phyloP scores from a whole-genome alignment of 257 asterid genomes.

The Gentiana macrophylla region DNA sequence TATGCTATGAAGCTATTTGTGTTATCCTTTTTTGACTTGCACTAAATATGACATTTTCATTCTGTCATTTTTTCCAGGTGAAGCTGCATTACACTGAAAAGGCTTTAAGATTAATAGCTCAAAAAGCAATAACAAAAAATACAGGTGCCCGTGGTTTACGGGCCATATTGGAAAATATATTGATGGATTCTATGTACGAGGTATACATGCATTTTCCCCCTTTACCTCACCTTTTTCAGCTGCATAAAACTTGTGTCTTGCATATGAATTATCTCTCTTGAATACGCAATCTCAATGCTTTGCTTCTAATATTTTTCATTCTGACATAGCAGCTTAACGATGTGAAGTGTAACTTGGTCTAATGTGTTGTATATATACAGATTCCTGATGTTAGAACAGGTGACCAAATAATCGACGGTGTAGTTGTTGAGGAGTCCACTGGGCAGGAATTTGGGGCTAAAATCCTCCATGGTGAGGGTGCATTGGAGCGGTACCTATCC shows the following conservation, averaged over 20 bases:
- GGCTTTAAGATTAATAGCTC: constrained; percentile 84
- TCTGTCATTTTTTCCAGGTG: constrained; percentile 43
- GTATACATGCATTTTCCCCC: constrained; percentile 18
- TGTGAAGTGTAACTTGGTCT: background rate
- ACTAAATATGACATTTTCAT: background rate
- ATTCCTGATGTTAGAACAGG: constrained; percentile 91
- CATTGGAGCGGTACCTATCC: constrained; percentile 44
- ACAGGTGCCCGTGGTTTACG: constrained; percentile 97
- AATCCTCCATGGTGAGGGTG: constrained; percentile 80
- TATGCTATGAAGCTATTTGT: background rate
- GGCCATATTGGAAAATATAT: constrained; percentile 71
- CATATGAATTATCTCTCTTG: too few species aligned
- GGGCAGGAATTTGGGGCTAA: constrained; percentile 58
- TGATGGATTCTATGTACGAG: constrained; percentile 99
- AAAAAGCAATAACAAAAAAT: constrained; percentile 75
- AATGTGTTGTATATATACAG: constrained; percentile 28
- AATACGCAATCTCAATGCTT: too few species aligned
- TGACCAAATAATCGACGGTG: constrained; percentile 75
- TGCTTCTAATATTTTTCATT: background rate
- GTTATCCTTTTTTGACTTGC: background rate
- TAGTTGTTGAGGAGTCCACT: constrained; percentile 68
- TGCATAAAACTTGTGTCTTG: too few species aligned
- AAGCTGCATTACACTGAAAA: constrained; percentile 79
- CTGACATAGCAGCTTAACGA: background rate
- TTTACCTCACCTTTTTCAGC: too few species aligned